These are phyloP conservation scores for Fusarium goolgardi DNA, from an alignment of 2,329 filamentous ascomycete species.

Conservation along the genomic window DNA sequence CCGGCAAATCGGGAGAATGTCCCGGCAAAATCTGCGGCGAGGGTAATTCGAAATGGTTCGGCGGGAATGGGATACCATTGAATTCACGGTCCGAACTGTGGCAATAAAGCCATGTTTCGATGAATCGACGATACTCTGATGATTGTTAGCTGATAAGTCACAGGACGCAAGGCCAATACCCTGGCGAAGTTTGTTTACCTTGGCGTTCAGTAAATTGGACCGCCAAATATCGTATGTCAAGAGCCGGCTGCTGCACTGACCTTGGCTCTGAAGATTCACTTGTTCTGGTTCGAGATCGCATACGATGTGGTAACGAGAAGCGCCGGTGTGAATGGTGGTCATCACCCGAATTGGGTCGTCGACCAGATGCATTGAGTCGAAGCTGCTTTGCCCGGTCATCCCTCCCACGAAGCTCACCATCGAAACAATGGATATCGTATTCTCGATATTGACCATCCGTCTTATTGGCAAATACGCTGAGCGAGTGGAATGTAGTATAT, in stretches of 20 bases:
- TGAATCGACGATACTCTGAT: constrained; percentile 57
- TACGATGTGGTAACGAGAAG: constrained; percentile 58
- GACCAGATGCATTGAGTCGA: constrained; percentile 56
- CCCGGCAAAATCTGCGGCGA: constrained; percentile 59
- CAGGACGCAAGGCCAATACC: constrained; percentile 14
- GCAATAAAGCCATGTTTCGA: constrained; percentile 59
- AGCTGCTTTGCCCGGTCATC: constrained; percentile 61
- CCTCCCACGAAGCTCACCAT: constrained; percentile 58
- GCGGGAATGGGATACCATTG: constrained; percentile 58
- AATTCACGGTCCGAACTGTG: constrained; percentile 61
- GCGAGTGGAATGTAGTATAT: constrained; percentile 60
- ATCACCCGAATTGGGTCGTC: constrained; percentile 57
- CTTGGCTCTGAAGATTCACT: constrained; percentile 42
- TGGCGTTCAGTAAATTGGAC: constrained; percentile 62
- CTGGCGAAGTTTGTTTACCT: constrained; percentile 50
- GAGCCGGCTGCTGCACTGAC: constrained; percentile 40
- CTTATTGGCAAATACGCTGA: constrained; percentile 62
- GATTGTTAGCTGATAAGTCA: constrained; percentile 44
- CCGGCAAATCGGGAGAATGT: constrained; percentile 44
- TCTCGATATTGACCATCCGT: constrained; percentile 60
- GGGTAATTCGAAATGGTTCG: constrained; percentile 59
- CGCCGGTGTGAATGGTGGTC: constrained; percentile 52
- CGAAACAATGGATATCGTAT: constrained; percentile 61
- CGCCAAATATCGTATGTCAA: constrained; percentile 61
- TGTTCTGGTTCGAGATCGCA: constrained; percentile 55